A percentile compares a stretch with the other conserved stretches of the same genome.
Evolutionary conservation across 192 early-diverging fungal species (phyloP).

Genomic region (Coemansia sp.): DNA sequence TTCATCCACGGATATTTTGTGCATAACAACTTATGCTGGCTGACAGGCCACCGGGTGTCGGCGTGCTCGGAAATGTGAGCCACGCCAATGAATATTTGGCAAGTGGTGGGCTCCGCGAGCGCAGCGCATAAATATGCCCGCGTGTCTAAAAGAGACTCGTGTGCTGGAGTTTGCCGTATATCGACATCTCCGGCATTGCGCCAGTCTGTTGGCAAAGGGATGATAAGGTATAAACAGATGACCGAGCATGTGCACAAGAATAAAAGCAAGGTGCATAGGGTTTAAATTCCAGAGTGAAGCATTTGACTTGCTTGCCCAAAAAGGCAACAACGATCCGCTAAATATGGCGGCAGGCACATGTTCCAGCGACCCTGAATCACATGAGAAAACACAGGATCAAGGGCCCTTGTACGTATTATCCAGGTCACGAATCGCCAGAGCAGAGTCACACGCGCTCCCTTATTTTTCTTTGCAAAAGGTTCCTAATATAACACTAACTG

Average conservation of each 20-base stretch:
- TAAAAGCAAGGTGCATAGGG: not conserved
- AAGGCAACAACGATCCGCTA: not conserved
- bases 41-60: not conserved
- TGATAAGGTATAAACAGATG: not conserved
- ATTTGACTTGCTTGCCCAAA: slow-evolving; percentile 1
- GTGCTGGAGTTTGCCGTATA: not conserved
- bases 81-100: not conserved
- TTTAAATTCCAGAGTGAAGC: slow-evolving; percentile 4
- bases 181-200: not conserved
- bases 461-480: not conserved
- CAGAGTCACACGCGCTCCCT: not conserved
- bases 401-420: not conserved
- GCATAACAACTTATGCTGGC: not conserved
- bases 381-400: slow-evolving; percentile 7
- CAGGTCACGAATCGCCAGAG: not conserved
- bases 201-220: not conserved
- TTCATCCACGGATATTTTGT: not conserved
- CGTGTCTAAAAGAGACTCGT: not conserved
- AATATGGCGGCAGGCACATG: not conserved
- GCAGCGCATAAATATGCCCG: slow-evolving; percentile 7
- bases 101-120: not conserved
- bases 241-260: not conserved
- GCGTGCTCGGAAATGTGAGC: not conserved
- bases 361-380: slow-evolving; percentile 5
- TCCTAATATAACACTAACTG: slow-evolving; percentile 1